These are phyloP conservation scores for Meredithiella fracta DNA, from an alignment of 2,329 filamentous ascomycete genomes.

Conservation along the genomic window DNA sequence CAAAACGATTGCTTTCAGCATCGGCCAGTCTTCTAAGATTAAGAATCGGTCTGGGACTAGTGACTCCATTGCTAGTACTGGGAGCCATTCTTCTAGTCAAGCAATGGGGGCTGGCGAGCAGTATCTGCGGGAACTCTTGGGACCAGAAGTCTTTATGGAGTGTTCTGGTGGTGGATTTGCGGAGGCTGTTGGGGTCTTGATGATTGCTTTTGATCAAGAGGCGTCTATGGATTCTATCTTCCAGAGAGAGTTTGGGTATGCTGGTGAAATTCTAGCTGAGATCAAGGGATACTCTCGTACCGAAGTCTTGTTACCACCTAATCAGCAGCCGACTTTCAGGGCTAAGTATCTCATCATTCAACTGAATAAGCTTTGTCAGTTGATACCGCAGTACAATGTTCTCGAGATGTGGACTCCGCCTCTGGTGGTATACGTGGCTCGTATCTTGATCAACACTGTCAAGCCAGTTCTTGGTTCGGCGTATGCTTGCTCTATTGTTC, in stretches of 20 bases:
- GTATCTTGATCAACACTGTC: constrained; percentile 65
- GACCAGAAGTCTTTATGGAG: constrained; percentile 44
- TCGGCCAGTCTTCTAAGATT: constrained; percentile 28
- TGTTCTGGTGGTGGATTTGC: constrained; percentile 55
- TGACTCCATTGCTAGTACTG: background rate
- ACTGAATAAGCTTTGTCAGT: constrained; percentile 60
- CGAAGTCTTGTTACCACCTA: constrained; percentile 46
- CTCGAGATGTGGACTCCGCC: constrained; percentile 58
- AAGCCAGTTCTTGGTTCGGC: constrained; percentile 71
- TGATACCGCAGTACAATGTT: constrained; percentile 45
- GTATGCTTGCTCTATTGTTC: constrained; percentile 70
- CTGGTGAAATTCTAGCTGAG: constrained; percentile 45
- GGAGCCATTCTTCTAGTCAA: background rate
- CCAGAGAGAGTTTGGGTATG: constrained; percentile 40
- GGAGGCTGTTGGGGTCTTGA: constrained; percentile 58
- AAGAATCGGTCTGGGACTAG: constrained; percentile 6
- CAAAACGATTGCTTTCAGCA: constrained; percentile 66
- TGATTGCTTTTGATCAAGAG: constrained; percentile 64
- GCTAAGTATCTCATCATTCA: constrained; percentile 61
- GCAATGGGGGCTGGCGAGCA: constrained; percentile 10
- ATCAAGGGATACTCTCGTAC: constrained; percentile 59
- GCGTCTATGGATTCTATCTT: constrained; percentile 54
- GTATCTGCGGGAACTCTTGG: constrained; percentile 37
- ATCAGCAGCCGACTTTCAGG: constrained; percentile 76
- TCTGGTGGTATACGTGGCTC: constrained; percentile 55